A percentile compares a stretch with the other conserved stretches of the same genome.
phyloP scores from a whole-genome alignment of 1,139 yeast species.

The Suhomyces choctaworum region DNA sequence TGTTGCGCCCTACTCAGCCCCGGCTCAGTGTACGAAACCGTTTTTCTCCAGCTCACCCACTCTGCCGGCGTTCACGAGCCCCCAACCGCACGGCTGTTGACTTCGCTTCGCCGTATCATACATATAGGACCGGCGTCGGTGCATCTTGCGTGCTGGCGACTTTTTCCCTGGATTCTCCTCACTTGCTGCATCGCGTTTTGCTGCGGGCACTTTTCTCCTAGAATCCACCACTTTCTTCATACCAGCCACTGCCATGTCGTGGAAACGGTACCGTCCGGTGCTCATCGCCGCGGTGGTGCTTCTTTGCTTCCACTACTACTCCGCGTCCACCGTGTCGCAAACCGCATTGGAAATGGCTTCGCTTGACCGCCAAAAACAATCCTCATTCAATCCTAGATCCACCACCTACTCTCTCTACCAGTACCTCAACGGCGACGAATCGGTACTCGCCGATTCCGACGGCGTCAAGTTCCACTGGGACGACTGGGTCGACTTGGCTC shows the following conservation, averaged over 20 bases:
- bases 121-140: no score
- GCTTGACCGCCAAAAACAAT: slow-evolving; percentile 23
- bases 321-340: slow-evolving; percentile 21
- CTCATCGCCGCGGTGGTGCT: neutral
- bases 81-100: no score
- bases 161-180: no score
- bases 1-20: no score
- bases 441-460: slow-evolving; percentile 15
- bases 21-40: no score
- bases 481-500: slow-evolving; percentile 40
- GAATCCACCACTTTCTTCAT: no score
- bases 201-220: no score
- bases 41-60: no score
- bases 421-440: slow-evolving; percentile 16
- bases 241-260: neutral
- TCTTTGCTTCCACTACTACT: slow-evolving; percentile 2
- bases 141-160: no score
- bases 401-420: slow-evolving; percentile 22
- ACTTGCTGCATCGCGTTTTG: no score
- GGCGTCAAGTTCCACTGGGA: slow-evolving; percentile 46
- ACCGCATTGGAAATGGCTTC: slow-evolving; percentile 25
- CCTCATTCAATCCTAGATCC: slow-evolving; percentile 32
- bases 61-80: no score
- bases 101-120: no score
- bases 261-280: neutral